Conservation (phyloP, 148 eudicot species). For the Nyssa sinensis region DNA sequence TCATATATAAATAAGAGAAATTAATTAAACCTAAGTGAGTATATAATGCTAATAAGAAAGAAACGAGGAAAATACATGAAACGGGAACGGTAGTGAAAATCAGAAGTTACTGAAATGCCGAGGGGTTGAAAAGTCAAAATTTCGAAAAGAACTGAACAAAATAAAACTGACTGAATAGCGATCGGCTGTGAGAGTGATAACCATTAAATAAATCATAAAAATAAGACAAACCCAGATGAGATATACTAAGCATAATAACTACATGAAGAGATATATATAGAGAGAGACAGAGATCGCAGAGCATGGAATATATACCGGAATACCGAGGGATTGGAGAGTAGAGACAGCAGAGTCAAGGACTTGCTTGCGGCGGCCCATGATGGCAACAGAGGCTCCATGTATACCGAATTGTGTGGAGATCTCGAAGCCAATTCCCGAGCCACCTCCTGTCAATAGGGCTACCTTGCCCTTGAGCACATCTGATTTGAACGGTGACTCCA, state of each 20-base stretch:
- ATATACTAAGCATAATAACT: neutral
- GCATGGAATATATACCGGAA: constrained; percentile 47
- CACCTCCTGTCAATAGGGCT: constrained; percentile 88
- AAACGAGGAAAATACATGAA: neutral
- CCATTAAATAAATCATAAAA: neutral
- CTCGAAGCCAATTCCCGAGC: constrained; percentile 92
- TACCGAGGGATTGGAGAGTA: constrained; percentile 58
- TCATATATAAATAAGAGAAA: neutral
- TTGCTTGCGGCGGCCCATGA: constrained; percentile 82
- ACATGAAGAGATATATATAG: neutral
- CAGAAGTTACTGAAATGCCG: neutral
- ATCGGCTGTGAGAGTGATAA: neutral
- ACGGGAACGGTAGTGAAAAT: neutral
- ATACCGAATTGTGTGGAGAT: constrained; percentile 74
- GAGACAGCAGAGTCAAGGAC: constrained; percentile 79
- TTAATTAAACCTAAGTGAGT: neutral
- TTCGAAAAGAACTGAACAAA: neutral
- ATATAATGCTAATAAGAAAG: too few relatives aligned
- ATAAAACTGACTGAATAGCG: too few relatives aligned
- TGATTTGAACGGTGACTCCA: constrained; percentile 79
- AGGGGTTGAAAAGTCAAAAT: neutral
- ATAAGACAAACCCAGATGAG: neutral
- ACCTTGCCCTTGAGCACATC: constrained; percentile 73
- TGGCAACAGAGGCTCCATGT: constrained; percentile 84
- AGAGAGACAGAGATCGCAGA: too few relatives aligned